Conservation (phyloP, 2,329 filamentous ascomycete genomes). For the Alternaria dauci region DNA sequence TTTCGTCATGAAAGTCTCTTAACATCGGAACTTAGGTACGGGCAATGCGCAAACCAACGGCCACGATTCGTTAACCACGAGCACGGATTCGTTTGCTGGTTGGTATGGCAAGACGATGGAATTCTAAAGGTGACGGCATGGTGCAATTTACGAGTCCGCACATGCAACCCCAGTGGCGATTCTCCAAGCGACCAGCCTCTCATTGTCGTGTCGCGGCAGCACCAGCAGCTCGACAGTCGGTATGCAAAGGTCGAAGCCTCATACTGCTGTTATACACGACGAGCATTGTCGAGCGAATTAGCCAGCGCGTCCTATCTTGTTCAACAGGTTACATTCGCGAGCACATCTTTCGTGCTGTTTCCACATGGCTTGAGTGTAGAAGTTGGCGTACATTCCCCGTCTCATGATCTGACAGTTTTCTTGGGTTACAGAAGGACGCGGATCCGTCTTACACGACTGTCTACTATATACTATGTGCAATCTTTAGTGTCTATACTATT, state of each 20-base stretch:
- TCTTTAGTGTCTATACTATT: constrained; percentile 37
- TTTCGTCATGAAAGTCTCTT: constrained; percentile 36
- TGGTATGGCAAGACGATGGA: constrained; percentile 39
- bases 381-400: constrained; percentile 1
- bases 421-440: constrained; percentile 18
- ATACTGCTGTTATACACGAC: constrained; percentile 13
- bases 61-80: constrained; percentile 27
- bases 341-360: constrained; percentile 8
- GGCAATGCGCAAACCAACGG: constrained; percentile 28
- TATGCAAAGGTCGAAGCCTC: constrained; percentile 23
- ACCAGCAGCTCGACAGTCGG: constrained; percentile 11
- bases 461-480: constrained; percentile 31
- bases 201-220: constrained; percentile 11
- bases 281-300: constrained; percentile 21
- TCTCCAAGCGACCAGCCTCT: constrained; percentile 3
- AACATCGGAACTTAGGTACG: constrained; percentile 36
- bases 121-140: constrained; percentile 16
- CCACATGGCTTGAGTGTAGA: not conserved
- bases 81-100: constrained; percentile 36
- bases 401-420: constrained; percentile 7
- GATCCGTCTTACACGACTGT: constrained; percentile 24
- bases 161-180: constrained; percentile 7
- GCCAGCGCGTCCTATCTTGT: constrained; percentile 18
- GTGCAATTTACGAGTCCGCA: constrained; percentile 5
- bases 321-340: constrained; percentile 7